Conservation (phyloP, 2,329 filamentous ascomycete genomes). For the Diaporthe velutina region DNA sequence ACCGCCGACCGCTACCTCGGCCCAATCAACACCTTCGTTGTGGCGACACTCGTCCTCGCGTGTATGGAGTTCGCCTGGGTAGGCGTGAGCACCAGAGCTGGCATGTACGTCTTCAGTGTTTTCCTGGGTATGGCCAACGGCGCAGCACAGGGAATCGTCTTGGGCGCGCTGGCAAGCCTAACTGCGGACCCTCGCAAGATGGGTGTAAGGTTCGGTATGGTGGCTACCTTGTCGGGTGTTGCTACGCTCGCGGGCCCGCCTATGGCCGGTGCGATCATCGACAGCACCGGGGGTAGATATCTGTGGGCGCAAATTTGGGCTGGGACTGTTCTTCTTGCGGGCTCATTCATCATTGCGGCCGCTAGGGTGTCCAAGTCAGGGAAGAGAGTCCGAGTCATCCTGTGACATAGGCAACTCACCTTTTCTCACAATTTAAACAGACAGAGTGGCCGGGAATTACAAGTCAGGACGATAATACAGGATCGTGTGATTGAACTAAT, state of each 20-base stretch:
- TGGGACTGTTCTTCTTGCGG: neutral
- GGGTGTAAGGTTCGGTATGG: slow-evolving; percentile 61
- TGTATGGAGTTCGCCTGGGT: slow-evolving; percentile 69
- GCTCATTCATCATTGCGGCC: neutral
- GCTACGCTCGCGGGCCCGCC: slow-evolving; percentile 56
- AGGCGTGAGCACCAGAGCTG: slow-evolving; percentile 55
- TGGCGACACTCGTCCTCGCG: slow-evolving; percentile 58
- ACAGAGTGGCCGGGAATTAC: too few relatives aligned
- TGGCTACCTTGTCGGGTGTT: slow-evolving; percentile 56
- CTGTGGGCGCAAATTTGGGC: neutral
- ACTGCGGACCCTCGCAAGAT: slow-evolving; percentile 58
- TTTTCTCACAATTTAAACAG: too few relatives aligned
- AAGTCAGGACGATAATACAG: too few relatives aligned
- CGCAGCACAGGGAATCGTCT: slow-evolving; percentile 57
- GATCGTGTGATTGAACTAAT: too few relatives aligned
- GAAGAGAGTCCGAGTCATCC: neutral
- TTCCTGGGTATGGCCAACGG: slow-evolving; percentile 60
- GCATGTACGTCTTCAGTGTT: slow-evolving; percentile 59
- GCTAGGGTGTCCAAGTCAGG: neutral
- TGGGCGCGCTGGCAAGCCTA: slow-evolving; percentile 56
- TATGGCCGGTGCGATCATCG: neutral
- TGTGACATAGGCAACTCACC: too few relatives aligned
- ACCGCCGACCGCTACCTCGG: slow-evolving; percentile 66
- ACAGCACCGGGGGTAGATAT: neutral
- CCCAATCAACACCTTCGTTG: slow-evolving; percentile 67